Evolutionary conservation across 139 green algal species (phyloP), one percentile per base, ranked within the genome.

Genomic region (Micractinium conductrix): DNA sequence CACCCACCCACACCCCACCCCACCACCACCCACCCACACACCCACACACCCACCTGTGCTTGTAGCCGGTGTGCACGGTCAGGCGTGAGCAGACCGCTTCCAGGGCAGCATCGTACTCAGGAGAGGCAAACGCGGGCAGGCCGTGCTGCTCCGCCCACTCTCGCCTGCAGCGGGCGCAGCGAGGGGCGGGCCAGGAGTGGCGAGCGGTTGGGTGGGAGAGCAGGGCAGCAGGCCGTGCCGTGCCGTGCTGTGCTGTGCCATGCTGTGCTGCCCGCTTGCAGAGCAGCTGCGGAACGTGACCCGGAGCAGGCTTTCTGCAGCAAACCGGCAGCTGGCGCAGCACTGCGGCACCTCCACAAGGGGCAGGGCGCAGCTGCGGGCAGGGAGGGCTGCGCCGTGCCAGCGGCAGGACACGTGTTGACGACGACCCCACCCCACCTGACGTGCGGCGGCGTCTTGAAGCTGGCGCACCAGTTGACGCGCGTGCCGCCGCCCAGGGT

Each of bases 401-500:
- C n/a, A n/a, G n/a, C n/a, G n/a, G n/a, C n/a, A n/a, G n/a, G n/a
- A n/a, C n/a, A n/a, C n/a, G n/a, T n/a, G n/a, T n/a, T n/a, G n/a
- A n/a, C n/a, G n/a, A n/a, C n/a, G n/a, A n/a, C n/a, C n/a, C n/a
- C n/a, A n/a, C n/a, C n/a, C n/a, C n/a, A 44, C 38, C 85, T 74
- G 35, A 93, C 89, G 76, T 93, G 88, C 1, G 53, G 50, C 33
- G 89, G 89, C 26, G 89, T 93, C 2, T 43, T 50, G 38, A 90
- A 92, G 24, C 68, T 85, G 28, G 80, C 92, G 22, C 73, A 88
- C 93, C 93, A 96, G 84, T 96, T 96, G 87, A 96, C 85, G 65
- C 91, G 89, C 21, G 90, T 95, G 26, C 93, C 93, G 38, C 93
- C 93, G 0, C 93, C 93, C 28, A 96, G 68, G 5, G 92, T 94